Base-by-base conservation (phyloP, 108 stramenopile species). In the Poteriospumella lacustris region DNA sequence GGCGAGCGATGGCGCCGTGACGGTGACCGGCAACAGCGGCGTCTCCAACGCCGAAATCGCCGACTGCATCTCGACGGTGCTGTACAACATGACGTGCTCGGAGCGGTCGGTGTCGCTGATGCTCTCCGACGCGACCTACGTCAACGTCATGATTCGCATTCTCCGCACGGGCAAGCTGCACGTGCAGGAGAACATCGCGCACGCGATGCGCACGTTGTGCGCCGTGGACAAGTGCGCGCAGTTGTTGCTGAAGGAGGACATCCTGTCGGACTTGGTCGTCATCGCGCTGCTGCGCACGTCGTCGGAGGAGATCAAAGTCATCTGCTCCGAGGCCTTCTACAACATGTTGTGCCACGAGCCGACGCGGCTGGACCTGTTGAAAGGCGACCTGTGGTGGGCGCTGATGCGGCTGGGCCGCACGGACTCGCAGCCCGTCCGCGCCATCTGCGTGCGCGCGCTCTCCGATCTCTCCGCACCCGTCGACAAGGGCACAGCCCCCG, bases 261-360 rank as follows among this genome's bases (percentile, higher is more conserved):
- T 67, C 43, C 42, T 82, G 39, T 67, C 68, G 15, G 82, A 82
- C 60, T 79, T 82, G 28, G 59, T 82, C 62, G 82, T 78, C 60
- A 82, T 82, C 75, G 82, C 78, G 24, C 44, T 82, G 24, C 52
- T 82, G 68, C 60, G 82, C 28, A 79, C 82, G 36, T 78, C 77
- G 59, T 47, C 24, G 39, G 44, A 43, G 24, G 39, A 59, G 34
- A 75, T 82, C 40, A 82, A 82, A 77, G 78, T 68, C 26, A 43
- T 79, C 39, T 82, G 82, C 70, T 26, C 59, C 1, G 43, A 82
- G 68, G 33, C 36, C 34, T 52, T 82, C 9, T 78, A 58, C 58
- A 78, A 78, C 19, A 58, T 78, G 77, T 34, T 81, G 39, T 58
- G 42, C 24, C 81, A 81, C 41, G 42, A 64, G 36, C 39, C 38